Base-by-base conservation (phyloP, 345 rosid species). In the thale cress (Arabidopsis thaliana) region DNA sequence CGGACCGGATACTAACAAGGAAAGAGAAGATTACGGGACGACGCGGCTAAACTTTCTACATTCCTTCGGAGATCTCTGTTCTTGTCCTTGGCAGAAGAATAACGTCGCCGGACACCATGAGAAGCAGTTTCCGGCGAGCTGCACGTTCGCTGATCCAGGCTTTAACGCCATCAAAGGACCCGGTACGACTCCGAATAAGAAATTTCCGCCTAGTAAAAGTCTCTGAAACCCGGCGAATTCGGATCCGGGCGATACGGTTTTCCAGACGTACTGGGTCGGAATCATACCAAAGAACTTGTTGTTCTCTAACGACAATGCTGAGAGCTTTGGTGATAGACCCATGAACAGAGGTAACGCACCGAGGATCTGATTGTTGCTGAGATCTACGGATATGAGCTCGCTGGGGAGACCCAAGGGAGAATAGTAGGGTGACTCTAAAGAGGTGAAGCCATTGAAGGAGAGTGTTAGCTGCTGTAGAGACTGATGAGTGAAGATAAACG, bases 161-260 rank as follows among this genome's bases (percentile, higher is more conserved):
- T 84, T 81, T 10, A 91, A 78, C 66, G 63, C 74, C 88, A 91
- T 63, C 10, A 93, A 79, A n/a, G 83, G 81, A 24, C 81, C 74
- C 10, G 98, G 97, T 1, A 93, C 87, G 3, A 87, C 83, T 23
- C 98, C 98, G 65, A 80, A 86, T 72, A 93, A 60, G 80, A 86
- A 93, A 77, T 93, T 93, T 23, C 97, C 96, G 1, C 96, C 98
- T 4, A 93, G 84, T n/a, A 93, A 71, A 0, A 93, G 83, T 81
- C 98, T 85, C 44, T 69, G 84, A 56, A 93, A 88, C 49, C 80
- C 86, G 49, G 90, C 53, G 30, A 84, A 52, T 12, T 87, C 84
- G 55, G 82, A 48, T 57, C 80, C 90, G 0, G 91, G 83, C 0
- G 84, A 36, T 2, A 71, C 82, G 12, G 72, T 69, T 69, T 78